phyloP scores from a whole-genome alignment of 805 yeast genomes.

The Myxozyma sirexii region DNA sequence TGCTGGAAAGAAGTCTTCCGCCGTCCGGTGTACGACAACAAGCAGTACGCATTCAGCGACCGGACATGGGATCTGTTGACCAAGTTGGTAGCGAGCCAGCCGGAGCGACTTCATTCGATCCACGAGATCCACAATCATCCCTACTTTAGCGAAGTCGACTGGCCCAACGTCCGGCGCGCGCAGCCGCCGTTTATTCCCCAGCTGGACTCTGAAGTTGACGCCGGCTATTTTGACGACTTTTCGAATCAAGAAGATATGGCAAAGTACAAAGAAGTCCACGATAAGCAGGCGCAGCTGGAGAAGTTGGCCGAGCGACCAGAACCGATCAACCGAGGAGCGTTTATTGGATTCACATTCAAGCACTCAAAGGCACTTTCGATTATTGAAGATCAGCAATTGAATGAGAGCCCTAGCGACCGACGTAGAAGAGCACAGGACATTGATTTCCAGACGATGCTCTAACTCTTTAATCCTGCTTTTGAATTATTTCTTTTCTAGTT shows the following conservation, averaged over 20 bases:
- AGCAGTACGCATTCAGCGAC: slow-evolving; percentile 89
- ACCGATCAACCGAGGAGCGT: slow-evolving; percentile 59
- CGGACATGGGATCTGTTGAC: slow-evolving; percentile 90
- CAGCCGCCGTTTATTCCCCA: slow-evolving; percentile 97
- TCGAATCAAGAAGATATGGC: slow-evolving; percentile 96
- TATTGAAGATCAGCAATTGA: slow-evolving; percentile 22
- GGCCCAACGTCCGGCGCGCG: slow-evolving; percentile 63
- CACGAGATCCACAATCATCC: slow-evolving; percentile 78
- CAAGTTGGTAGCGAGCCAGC: slow-evolving; percentile 72
- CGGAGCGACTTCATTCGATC: slow-evolving; percentile 72
- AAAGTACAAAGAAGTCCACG: slow-evolving; percentile 94
- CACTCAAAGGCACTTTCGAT: slow-evolving; percentile 55
- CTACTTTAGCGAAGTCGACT: slow-evolving; percentile 83
- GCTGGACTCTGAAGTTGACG: slow-evolving; percentile 94
- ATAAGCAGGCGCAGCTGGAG: slow-evolving; percentile 84
- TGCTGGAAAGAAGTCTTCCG: slow-evolving; percentile 87
- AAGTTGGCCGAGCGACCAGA: slow-evolving; percentile 68
- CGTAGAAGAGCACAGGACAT: slow-evolving; percentile 15
- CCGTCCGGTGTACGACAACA: slow-evolving; percentile 81
- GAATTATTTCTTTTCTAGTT: too few relatives aligned
- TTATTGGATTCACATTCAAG: slow-evolving; percentile 94
- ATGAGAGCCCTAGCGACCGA: slow-evolving; percentile 1
- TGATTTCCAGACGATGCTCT: slow-evolving; percentile 27
- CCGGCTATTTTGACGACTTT: slow-evolving; percentile 98
- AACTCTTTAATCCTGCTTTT: background rate